phyloP scores from a whole-genome alignment of 2,329 filamentous ascomycete genomes.

The Verticillium longisporum region DNA sequence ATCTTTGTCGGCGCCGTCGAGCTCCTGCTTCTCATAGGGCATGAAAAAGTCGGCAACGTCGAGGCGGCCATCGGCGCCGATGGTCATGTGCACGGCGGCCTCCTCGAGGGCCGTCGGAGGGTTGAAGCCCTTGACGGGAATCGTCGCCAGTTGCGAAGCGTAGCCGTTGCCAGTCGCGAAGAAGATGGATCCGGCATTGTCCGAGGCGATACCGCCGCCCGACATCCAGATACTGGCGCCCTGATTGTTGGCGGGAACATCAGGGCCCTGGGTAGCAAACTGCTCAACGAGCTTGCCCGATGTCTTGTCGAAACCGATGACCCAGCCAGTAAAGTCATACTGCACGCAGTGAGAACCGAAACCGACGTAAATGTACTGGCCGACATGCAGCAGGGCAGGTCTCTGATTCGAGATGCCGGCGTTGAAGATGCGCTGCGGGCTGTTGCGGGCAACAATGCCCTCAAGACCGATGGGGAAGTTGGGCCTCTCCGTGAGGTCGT shows the following conservation, averaged over 20 bases:
- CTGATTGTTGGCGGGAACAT: conserved; percentile 19
- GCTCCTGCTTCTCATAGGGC: conserved; percentile 40
- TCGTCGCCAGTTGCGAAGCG: conserved; percentile 25
- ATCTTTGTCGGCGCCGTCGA: conserved; percentile 43
- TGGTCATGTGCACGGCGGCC: conserved; percentile 33
- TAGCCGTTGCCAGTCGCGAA: conserved; percentile 31
- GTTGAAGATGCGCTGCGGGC: conserved; percentile 36
- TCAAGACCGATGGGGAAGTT: conserved; percentile 41
- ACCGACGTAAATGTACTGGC: conserved; percentile 39
- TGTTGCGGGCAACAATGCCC: conserved; percentile 36
- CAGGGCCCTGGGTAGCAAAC: conserved; percentile 30
- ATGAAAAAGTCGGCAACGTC: conserved; percentile 44
- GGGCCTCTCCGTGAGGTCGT: conserved; percentile 25
- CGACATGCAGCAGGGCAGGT: conserved; percentile 36
- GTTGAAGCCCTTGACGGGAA: conserved; percentile 27
- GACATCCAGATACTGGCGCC: conserved; percentile 34
- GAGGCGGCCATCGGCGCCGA: conserved; percentile 31
- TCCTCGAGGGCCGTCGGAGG: conserved; percentile 34
- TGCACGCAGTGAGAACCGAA: conserved; percentile 49
- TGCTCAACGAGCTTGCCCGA: conserved; percentile 25
- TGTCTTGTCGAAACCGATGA: conserved; percentile 39
- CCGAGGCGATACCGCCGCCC: conserved; percentile 27
- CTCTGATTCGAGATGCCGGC: conserved; percentile 45
- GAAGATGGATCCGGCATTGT: conserved; percentile 28
- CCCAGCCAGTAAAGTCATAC: conserved; percentile 47